Evolutionary conservation across 2,329 filamentous ascomycete genomes (phyloP).

Genomic region (Chaetomiaceae sp.): DNA sequence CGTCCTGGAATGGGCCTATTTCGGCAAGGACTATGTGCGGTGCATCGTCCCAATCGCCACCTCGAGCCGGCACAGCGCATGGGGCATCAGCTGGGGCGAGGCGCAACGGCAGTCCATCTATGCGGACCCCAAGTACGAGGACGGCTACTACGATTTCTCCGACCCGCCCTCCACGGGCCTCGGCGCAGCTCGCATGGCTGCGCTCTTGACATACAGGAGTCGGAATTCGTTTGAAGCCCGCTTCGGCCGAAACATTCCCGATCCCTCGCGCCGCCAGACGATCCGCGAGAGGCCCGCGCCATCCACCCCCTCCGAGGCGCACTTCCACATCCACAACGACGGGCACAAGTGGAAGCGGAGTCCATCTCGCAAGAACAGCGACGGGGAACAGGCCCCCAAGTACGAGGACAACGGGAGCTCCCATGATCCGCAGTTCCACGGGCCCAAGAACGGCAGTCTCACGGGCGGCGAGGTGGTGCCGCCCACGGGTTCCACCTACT

Average conservation of each 20-base stretch:
- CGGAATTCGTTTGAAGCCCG: conserved; percentile 95
- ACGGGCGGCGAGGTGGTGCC: conserved; percentile 48
- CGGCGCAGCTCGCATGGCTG: conserved; percentile 93
- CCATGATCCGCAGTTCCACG: conserved; percentile 66
- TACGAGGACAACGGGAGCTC: neutral
- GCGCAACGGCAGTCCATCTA: conserved; percentile 92
- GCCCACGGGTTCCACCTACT: conserved; percentile 76
- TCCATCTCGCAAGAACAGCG: conserved; percentile 46
- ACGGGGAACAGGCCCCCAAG: conserved; percentile 19
- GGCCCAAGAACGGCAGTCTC: conserved; percentile 50
- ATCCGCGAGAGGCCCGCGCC: conserved; percentile 66
- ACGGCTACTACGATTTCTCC: conserved; percentile 86
- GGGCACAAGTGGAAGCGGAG: conserved; percentile 63
- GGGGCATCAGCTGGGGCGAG: conserved; percentile 89
- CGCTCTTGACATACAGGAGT: conserved; percentile 90
- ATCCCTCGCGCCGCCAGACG: conserved; percentile 75
- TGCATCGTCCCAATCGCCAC: conserved; percentile 80
- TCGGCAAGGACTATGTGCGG: conserved; percentile 79
- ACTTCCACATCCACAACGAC: conserved; percentile 80
- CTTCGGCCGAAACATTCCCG: conserved; percentile 89
- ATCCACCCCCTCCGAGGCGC: conserved; percentile 61
- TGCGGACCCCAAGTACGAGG: conserved; percentile 95
- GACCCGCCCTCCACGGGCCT: conserved; percentile 84
- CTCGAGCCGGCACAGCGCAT: conserved; percentile 78
- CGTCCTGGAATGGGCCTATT: conserved; percentile 87